Evolutionary conservation across 768 basidiomycete species (phyloP).

Genomic region (Boletales sp.): DNA sequence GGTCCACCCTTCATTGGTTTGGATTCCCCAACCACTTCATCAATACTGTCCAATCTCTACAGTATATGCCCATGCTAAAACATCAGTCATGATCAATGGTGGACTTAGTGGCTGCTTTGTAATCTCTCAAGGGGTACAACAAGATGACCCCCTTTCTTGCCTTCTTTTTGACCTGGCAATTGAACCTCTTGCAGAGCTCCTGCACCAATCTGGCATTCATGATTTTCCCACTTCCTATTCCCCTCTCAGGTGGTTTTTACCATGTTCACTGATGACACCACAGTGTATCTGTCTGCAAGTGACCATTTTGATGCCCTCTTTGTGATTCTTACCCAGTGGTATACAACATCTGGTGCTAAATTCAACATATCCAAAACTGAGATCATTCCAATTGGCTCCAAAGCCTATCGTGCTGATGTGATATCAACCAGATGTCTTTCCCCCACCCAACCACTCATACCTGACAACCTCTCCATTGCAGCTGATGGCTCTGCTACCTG

Average conservation of each 20-base stretch:
- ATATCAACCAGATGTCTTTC: too few relatives aligned
- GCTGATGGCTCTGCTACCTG: too few relatives aligned
- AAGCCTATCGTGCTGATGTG: too few relatives aligned
- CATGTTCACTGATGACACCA: constrained; percentile 29
- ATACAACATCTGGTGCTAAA: neutral
- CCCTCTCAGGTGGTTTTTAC: constrained; percentile 21
- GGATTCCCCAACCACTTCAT: too few relatives aligned
- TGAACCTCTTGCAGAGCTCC: neutral
- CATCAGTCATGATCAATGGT: too few relatives aligned
- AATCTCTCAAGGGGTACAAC: neutral
- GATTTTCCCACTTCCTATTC: constrained; percentile 9
- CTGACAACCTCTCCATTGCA: too few relatives aligned
- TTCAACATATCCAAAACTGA: constrained; percentile 24
- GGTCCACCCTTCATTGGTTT: too few relatives aligned
- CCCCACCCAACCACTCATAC: too few relatives aligned
- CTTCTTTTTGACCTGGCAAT: neutral
- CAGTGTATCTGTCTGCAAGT: constrained; percentile 2
- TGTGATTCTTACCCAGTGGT: constrained; percentile 37
- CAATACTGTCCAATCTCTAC: too few relatives aligned
- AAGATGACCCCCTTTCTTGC: neutral
- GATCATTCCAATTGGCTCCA: too few relatives aligned
- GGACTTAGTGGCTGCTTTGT: too few relatives aligned
- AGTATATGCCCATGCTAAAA: too few relatives aligned
- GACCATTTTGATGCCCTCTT: constrained; percentile 25
- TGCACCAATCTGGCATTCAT: constrained; percentile 2